Evolutionary conservation across 2,329 filamentous ascomycete species (phyloP), one percentile per base, ranked within the genome.

Genomic region (Fusarium sp.): DNA sequence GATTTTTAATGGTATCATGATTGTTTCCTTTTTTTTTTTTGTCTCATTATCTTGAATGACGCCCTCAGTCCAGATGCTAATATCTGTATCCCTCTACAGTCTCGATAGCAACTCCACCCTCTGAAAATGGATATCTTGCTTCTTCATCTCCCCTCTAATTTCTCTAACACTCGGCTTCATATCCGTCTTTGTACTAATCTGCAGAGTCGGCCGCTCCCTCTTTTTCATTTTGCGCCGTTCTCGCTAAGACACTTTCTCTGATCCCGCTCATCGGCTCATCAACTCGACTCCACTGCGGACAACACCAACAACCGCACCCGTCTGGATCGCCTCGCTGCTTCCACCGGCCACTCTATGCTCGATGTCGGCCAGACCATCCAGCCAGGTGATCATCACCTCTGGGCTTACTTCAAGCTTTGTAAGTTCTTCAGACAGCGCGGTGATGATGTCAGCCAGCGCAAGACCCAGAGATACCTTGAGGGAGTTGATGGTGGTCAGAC

Each of bases 361-460:
- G 57, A 99, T 92, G 73, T 97, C 92, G 0, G 95, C 93, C 60
- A 99, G 82, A 0, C 94, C 94, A 64, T 96, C 91, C 66, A 99
- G 83, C 96, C 96, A 99, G 3, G 90, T 88, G 57, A 98, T 91
- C 84, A 96, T 91, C 10, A 93, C 95, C 77, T 95, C 91, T 0
- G 93, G 85, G 58, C 90, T 91, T 11, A 97, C 96, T 71, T 97
- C 93, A 54, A 97, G 82, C 77, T 90, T 91, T 18, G 88, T 86
- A 62, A 99, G 80, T 81, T 97, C 91, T 73, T 97, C 94, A 0
- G 91, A 89, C 40, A 98, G 79, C 0, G 93, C 89, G 0, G 93
- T 96, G 70, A 99, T 87, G 62, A 99, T 97, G 78, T 99, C 96
- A 4, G 96, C 96, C 65, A 99, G 81, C 2, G 96, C 96, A 51